These are phyloP conservation scores for Ettlia oleoabundans DNA, from an alignment of 139 green algal genomes.

Conservation along the genomic window DNA sequence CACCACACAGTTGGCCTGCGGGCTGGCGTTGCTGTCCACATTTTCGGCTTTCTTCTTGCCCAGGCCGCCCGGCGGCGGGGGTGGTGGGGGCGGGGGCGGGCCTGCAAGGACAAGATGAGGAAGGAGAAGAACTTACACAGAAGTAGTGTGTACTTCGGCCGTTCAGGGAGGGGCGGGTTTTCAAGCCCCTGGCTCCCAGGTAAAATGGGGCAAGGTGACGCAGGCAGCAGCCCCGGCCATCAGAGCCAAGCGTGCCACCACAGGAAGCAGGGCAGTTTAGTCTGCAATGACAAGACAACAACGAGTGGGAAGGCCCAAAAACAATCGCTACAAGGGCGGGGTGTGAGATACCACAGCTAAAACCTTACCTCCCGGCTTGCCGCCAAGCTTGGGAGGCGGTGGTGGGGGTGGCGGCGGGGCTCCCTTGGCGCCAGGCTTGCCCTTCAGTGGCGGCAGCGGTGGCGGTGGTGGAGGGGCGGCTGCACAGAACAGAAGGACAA, in stretches of 20 bases:
- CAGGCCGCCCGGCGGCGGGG: conserved; percentile 18
- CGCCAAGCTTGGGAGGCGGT: neutral
- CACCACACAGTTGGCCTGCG: neutral
- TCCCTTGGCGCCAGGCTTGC: neutral
- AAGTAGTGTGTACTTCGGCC: no score
- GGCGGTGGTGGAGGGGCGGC: no score
- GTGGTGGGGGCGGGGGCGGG: conserved; percentile 20
- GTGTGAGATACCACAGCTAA: no score
- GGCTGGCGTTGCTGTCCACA: neutral
- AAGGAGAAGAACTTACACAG: neutral
- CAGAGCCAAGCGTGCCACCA: no score
- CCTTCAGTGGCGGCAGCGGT: neutral
- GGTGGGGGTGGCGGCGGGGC: neutral
- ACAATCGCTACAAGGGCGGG: no score
- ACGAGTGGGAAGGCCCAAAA: no score
- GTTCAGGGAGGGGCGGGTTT: no score
- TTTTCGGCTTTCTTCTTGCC: conserved; percentile 17
- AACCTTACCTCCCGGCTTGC: neutral
- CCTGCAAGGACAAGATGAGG: neutral
- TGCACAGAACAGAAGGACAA: no score
- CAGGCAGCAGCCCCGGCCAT: neutral
- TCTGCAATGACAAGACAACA: no score
- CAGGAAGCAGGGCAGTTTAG: no score
- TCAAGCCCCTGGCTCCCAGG: no score
- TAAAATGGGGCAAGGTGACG: no score